phyloP scores from a whole-genome alignment of 2,329 filamentous ascomycete genomes.

The Aspergillus viridinutans region DNA sequence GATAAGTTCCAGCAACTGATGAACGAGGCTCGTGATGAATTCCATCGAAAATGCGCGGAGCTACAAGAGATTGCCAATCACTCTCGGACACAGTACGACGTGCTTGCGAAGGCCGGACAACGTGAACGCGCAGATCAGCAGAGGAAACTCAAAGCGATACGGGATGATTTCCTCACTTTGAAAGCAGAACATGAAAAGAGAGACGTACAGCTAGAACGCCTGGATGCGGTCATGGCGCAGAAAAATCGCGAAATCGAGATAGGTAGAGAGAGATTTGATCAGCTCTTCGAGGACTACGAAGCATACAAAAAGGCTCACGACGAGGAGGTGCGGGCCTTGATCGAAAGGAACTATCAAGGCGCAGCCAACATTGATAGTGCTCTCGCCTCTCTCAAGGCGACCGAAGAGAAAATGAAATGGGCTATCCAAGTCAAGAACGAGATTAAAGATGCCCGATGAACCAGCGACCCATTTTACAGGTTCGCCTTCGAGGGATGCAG shows the following conservation, averaged over 20 bases:
- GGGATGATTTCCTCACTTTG: constrained; percentile 31
- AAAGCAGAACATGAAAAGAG: constrained; percentile 35
- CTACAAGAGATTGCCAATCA: constrained; percentile 38
- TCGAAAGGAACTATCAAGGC: constrained; percentile 27
- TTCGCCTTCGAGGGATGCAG: background rate
- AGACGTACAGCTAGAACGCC: constrained; percentile 33
- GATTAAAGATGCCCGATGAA: constrained; percentile 26
- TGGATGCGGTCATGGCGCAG: constrained; percentile 45
- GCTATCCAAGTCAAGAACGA: constrained; percentile 41
- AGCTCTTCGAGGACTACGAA: constrained; percentile 37
- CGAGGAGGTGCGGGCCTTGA: constrained; percentile 31
- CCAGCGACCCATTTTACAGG: background rate
- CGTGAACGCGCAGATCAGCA: constrained; percentile 40
- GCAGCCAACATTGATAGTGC: constrained; percentile 33
- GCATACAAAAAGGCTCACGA: constrained; percentile 42
- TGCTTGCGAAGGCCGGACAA: constrained; percentile 36
- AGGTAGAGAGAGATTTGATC: constrained; percentile 38
- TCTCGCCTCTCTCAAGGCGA: constrained; percentile 39
- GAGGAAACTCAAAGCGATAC: constrained; percentile 35
- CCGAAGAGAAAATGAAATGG: constrained; percentile 46
- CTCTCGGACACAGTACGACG: constrained; percentile 41
- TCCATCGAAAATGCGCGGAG: constrained; percentile 36
- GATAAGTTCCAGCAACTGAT: constrained; percentile 34
- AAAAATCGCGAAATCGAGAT: constrained; percentile 42
- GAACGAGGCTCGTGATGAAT: constrained; percentile 37